These are phyloP conservation scores for Bretschneidera sinensis DNA, from an alignment of 345 rosid species.

Conservation along the genomic window DNA sequence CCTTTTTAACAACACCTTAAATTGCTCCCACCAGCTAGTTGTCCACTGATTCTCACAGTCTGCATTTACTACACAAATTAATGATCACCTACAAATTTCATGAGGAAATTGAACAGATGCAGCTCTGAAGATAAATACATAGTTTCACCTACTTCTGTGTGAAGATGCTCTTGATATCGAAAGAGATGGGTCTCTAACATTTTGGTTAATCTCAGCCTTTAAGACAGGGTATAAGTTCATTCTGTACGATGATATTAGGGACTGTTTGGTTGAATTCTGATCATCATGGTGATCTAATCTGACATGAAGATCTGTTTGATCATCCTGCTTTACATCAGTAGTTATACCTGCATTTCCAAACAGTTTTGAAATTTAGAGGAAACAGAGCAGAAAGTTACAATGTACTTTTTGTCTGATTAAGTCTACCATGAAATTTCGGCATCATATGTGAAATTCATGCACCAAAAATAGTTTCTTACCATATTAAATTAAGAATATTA, in stretches of 20 bases:
- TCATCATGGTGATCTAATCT: slow-evolving; percentile 54
- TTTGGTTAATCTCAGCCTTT: slow-evolving; percentile 49
- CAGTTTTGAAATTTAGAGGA: neutral
- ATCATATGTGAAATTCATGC: neutral
- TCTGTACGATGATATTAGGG: slow-evolving; percentile 51
- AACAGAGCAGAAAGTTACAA: neutral
- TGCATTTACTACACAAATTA: neutral
- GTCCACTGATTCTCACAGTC: slow-evolving; percentile 58
- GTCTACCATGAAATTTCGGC: no score
- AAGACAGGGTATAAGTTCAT: slow-evolving; percentile 48
- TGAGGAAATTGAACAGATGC: neutral
- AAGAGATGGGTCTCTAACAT: slow-evolving; percentile 21
- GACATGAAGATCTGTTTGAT: slow-evolving; percentile 40
- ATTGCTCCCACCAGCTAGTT: slow-evolving; percentile 82
- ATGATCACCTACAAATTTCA: neutral
- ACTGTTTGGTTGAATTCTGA: slow-evolving; percentile 59
- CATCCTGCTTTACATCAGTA: slow-evolving; percentile 54
- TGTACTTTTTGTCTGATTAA: no score
- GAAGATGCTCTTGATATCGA: slow-evolving; percentile 23
- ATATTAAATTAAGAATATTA: no score
- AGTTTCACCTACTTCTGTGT: slow-evolving; percentile 30
- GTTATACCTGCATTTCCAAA: slow-evolving; percentile 48
- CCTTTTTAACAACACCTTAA: slow-evolving; percentile 58
- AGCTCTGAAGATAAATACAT: neutral
- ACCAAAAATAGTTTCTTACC: neutral